Base-by-base conservation (phyloP, 2,329 filamentous ascomycete species). In the Pezicula carpinea region DNA sequence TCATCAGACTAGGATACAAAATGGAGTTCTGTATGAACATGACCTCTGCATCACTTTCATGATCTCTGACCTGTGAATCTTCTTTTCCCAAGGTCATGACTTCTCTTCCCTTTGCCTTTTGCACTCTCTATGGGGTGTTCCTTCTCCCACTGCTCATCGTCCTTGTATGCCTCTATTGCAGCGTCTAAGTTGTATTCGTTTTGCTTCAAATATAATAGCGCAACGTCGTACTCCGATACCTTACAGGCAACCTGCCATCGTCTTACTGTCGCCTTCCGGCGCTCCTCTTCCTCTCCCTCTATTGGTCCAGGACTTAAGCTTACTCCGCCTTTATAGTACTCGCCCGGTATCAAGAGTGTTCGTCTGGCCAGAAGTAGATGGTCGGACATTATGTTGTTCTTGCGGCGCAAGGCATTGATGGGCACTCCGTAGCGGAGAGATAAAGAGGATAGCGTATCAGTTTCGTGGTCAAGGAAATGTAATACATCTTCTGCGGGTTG, bases 171-270 rank as follows among this genome's bases (percentile, higher is more conserved):
- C 32, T 77, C 72, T 6, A 86, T 75, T 0, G 87, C 87, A 22
- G 67, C 64, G 3, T 81, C 77, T 14, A 91, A 68, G 56, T 89
- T 75, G 63, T 86, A 89, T 6, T 74, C 73, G 18, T 74, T 70
- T 63, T 88, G 83, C 59, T 89, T 78, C 36, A 93, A 73, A 64
- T 93, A 93, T 17, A 91, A 63, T 22, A 87, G 64, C 1, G 88
- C 88, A 43, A 89, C 72, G 61, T 89, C 84, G 55, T 83, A 91
- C 71, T 91, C 85, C 19, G 79, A 71, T 22, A 88, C 84, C 63
- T 92, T 92, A 67, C 83, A 88, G 1, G 76, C 74, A 2, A 89
- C 81, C 87, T 91, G 91, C 73, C 85, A 92, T 51, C 85, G 78
- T 35, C 88, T 74, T 29, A 92, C 75, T 60, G 83, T 83, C 15